Percentiles rank a stretch among this genome's conserved stretches.
phyloP scores from a whole-genome alignment of 2,329 filamentous ascomycete species.

The Fusarium ramigenum region DNA sequence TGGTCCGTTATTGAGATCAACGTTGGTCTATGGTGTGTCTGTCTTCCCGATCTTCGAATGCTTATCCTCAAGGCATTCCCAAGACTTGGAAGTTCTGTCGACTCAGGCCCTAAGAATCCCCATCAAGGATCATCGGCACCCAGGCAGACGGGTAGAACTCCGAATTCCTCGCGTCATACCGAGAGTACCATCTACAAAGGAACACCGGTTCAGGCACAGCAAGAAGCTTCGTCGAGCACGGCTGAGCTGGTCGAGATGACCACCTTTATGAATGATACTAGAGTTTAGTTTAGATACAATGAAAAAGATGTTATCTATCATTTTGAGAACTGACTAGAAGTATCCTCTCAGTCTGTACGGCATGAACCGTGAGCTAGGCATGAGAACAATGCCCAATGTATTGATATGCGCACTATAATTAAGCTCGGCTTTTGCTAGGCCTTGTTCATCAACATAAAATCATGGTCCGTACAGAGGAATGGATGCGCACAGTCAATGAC shows the following conservation, averaged over 20 bases:
- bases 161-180: not conserved
- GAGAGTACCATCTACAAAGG: not conserved
- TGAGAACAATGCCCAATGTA: accelerated
- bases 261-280: not conserved
- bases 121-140: not conserved
- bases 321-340: accelerated
- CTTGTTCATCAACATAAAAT: accelerated
- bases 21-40: not conserved
- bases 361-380: not conserved
- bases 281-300: not conserved
- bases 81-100: not conserved
- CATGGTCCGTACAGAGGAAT: not conserved
- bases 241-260: constrained; percentile 3
- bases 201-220: not conserved
- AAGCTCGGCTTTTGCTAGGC: accelerated
- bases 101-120: not conserved
- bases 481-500: not conserved
- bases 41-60: not conserved
- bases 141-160: not conserved
- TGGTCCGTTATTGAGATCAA: constrained; percentile 5
- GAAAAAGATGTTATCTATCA: accelerated
- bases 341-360: not conserved
- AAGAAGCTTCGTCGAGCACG: not conserved
- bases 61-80: not conserved
- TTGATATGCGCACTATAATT: accelerated